phyloP scores from a whole-genome alignment of 1,284 basidiomycete genomes.

The Takashimella koratensis region DNA sequence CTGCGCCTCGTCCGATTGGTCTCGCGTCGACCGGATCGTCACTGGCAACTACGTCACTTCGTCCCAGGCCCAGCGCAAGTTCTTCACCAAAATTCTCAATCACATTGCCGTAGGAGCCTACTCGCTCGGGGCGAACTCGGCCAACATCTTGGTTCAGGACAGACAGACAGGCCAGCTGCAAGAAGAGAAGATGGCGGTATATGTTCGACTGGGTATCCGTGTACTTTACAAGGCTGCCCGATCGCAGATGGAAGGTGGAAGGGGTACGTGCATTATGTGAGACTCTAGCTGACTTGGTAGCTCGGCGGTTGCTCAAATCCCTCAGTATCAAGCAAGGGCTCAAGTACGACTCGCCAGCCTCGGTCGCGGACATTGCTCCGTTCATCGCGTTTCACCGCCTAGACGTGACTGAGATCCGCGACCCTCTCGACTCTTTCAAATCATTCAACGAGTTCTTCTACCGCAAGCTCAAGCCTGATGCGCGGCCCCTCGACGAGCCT shows the following conservation, averaged over 20 bases:
- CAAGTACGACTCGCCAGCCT: slow-evolving; percentile 86
- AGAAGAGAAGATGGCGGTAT: slow-evolving; percentile 90
- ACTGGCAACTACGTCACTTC: slow-evolving; percentile 96
- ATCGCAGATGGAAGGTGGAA: slow-evolving; percentile 81
- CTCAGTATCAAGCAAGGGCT: slow-evolving; percentile 89
- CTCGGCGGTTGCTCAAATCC: slow-evolving; percentile 75
- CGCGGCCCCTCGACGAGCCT: slow-evolving; percentile 70
- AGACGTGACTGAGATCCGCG: slow-evolving; percentile 73
- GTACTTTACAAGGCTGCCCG: slow-evolving; percentile 90
- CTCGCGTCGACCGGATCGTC: slow-evolving; percentile 77
- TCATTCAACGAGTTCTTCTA: slow-evolving; percentile 87
- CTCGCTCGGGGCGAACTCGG: slow-evolving; percentile 73
- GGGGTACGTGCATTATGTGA: slow-evolving; percentile 56
- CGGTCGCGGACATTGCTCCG: slow-evolving; percentile 72
- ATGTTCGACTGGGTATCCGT: slow-evolving; percentile 87
- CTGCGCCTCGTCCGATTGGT: slow-evolving; percentile 91
- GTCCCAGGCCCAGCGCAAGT: slow-evolving; percentile 93
- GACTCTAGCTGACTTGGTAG: slow-evolving; percentile 46
- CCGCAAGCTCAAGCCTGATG: slow-evolving; percentile 78
- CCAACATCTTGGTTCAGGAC: slow-evolving; percentile 95
- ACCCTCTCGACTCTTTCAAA: slow-evolving; percentile 80
- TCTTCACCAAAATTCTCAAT: slow-evolving; percentile 83
- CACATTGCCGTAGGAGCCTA: slow-evolving; percentile 84
- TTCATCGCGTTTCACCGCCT: slow-evolving; percentile 92
- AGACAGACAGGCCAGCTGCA: slow-evolving; percentile 83